phyloP scores from a whole-genome alignment of 345 rosid species.

The Syzygium aqueum region DNA sequence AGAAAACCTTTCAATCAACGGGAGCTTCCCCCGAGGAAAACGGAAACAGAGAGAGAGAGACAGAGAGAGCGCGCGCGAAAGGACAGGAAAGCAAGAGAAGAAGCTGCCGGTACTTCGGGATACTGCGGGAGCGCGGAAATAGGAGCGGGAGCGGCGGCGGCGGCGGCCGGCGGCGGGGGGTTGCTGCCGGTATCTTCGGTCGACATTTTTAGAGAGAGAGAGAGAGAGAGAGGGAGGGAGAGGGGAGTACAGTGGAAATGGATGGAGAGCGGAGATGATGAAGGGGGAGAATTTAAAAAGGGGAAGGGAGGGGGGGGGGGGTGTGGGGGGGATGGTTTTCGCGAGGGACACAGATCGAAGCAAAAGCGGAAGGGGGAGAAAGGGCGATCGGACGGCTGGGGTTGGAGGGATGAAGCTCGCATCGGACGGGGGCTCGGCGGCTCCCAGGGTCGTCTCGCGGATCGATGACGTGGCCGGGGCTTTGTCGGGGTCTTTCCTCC shows the following conservation, averaged over 20 bases:
- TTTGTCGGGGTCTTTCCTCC: background rate
- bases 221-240: background rate
- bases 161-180: background rate
- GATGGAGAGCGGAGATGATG: background rate
- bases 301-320: background rate
- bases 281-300: slow-evolving; percentile 15
- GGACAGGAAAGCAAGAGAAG: too few species aligned
- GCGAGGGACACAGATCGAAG: background rate
- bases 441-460: background rate
- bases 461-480: slow-evolving; percentile 19
- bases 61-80: background rate
- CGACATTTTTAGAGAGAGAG: background rate
- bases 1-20: background rate
- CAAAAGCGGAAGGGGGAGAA: background rate
- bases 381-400: slow-evolving; percentile 21
- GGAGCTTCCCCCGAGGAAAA: background rate
- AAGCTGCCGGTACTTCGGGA: slow-evolving; percentile 19
- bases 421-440: slow-evolving; percentile 10
- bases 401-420: background rate
- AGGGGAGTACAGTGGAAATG: background rate
- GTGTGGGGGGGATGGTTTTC: background rate
- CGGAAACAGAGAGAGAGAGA: background rate
- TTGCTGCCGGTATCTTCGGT: slow-evolving; percentile 4
- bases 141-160: background rate
- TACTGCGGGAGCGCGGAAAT: slow-evolving; percentile 12